Evolutionary conservation across 2,329 filamentous ascomycete species (phyloP).

Genomic region (Triangularia verruculosa): DNA sequence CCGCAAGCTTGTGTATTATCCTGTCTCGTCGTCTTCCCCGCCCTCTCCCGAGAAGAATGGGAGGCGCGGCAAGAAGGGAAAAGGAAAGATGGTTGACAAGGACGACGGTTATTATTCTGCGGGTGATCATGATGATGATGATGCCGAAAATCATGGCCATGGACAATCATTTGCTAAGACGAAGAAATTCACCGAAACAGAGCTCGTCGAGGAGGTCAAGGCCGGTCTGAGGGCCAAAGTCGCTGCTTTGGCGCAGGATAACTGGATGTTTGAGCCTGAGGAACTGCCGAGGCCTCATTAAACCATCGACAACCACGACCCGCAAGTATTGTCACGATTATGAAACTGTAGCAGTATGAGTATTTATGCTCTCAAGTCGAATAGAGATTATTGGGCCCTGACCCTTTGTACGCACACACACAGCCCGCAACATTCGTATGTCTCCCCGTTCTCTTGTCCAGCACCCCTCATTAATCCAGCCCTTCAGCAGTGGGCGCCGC

Average conservation of each 20-base stretch:
- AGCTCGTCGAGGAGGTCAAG: slow-evolving; percentile 67
- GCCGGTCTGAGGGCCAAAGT: slow-evolving; percentile 71
- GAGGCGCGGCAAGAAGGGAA: neutral
- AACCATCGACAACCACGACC: neutral
- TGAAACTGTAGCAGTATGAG: neutral
- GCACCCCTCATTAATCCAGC: slow-evolving; percentile 47
- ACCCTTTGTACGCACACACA: neutral
- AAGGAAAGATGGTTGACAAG: neutral
- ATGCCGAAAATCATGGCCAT: slow-evolving; percentile 6
- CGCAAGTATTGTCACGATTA: neutral
- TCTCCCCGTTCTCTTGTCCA: neutral
- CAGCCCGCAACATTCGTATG: neutral
- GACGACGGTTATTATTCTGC: too few species aligned
- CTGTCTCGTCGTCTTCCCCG: neutral
- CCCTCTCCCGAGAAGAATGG: neutral
- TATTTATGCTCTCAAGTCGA: neutral
- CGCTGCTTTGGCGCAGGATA: slow-evolving; percentile 72
- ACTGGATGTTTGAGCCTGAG: slow-evolving; percentile 86
- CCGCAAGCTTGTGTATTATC: neutral
- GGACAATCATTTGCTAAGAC: slow-evolving; percentile 1
- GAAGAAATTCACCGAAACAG: slow-evolving; percentile 37
- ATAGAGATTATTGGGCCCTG: neutral
- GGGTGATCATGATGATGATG: neutral
- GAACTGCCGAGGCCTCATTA: slow-evolving; percentile 42
- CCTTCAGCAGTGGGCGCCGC: slow-evolving; percentile 54